Percentiles rank a stretch among this genome's conserved stretches.
These are phyloP conservation scores for Lyophyllum semitale DNA, from an alignment of 768 basidiomycete genomes.

Conservation along the genomic window DNA sequence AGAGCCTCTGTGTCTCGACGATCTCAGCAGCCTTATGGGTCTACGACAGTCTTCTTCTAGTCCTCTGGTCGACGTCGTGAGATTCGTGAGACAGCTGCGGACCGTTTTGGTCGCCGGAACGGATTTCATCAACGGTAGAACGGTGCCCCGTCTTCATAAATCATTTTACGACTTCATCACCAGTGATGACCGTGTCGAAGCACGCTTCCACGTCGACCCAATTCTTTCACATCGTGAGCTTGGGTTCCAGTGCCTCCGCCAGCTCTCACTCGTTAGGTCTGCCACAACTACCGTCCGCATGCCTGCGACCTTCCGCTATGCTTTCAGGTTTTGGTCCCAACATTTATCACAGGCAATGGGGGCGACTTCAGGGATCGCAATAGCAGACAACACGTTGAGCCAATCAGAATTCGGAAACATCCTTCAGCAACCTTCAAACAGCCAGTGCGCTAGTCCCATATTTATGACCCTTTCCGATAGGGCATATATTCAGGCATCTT, in stretches of 20 bases:
- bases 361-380: neutral
- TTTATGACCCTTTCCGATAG: neutral
- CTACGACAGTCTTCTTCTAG: neutral
- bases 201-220: neutral
- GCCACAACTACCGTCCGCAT: neutral
- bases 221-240: conserved; percentile 1
- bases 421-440: neutral
- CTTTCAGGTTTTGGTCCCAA: neutral
- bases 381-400: neutral
- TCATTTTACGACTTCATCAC: conserved; percentile 19
- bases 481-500: too few relatives aligned
- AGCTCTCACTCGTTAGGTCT: neutral
- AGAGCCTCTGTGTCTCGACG: conserved; percentile 10
- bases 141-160: conserved; percentile 16
- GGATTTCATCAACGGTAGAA: conserved; percentile 4
- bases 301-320: neutral
- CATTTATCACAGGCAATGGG: neutral
- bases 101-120: conserved; percentile 15
- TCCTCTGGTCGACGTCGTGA: conserved; percentile 8
- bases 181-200: neutral
- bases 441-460: neutral
- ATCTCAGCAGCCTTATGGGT: conserved; percentile 6
- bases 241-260: neutral
- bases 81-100: conserved; percentile 17
- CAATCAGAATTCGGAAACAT: neutral